Conservation (phyloP, 176 grass and related monocot species). For the Bothriochloa decipiens region DNA sequence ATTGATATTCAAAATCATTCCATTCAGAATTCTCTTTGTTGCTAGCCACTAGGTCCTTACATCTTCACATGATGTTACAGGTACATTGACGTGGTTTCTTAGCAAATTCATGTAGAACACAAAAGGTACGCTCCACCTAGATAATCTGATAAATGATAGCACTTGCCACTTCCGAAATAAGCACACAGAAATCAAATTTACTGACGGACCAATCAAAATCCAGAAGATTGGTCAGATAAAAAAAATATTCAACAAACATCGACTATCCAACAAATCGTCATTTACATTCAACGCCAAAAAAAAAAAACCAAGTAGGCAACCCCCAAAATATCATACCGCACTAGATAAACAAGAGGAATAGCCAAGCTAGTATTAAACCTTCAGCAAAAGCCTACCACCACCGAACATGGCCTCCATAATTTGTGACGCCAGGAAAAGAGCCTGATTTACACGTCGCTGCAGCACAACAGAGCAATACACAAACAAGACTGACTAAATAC, state of each 20-base stretch:
- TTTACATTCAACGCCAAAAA: not conserved
- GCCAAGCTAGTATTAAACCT: not conserved
- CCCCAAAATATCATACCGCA: not conserved
- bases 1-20: too few species aligned
- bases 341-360: not conserved
- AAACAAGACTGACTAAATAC: not conserved
- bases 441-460: not conserved
- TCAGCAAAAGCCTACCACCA: not conserved
- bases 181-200: not conserved
- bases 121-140: too few species aligned
- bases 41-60: too few species aligned
- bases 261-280: not conserved
- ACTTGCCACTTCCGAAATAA: not conserved
- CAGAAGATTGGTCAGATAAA: not conserved
- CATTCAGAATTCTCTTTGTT: too few species aligned
- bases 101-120: too few species aligned
- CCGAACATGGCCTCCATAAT: slow-evolving; percentile 35
- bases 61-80: too few species aligned
- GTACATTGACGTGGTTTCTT: too few species aligned
- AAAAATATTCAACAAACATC: slow-evolving; percentile 9
- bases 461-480: not conserved
- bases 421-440: not conserved
- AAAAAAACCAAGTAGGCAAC: not conserved
- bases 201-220: not conserved
- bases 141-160: not conserved